phyloP scores from a whole-genome alignment of 306 rosid genomes.

The Inga oerstediana region DNA sequence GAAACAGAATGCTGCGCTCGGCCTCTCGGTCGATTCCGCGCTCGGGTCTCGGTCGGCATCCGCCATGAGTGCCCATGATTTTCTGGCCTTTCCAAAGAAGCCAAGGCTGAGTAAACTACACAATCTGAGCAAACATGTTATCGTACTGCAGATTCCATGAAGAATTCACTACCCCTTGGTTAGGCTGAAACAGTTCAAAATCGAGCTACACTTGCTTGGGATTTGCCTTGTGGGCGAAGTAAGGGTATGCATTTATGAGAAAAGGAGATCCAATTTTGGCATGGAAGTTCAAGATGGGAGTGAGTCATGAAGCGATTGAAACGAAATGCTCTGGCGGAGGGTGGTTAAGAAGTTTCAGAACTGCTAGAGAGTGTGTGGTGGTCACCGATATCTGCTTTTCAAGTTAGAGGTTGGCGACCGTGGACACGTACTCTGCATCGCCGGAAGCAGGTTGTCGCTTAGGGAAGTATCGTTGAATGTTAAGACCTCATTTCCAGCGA shows the following conservation, averaged over 20 bases:
- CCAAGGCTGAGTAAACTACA: slow-evolving; percentile 80
- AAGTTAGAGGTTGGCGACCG: slow-evolving; percentile 51
- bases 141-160: slow-evolving; percentile 73
- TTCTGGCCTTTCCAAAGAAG: slow-evolving; percentile 49
- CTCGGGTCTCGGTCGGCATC: slow-evolving; percentile 49
- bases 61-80: slow-evolving; percentile 33
- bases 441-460: slow-evolving; percentile 64
- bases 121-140: slow-evolving; percentile 96
- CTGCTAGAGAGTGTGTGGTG: slow-evolving; percentile 73
- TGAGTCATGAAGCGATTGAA: slow-evolving; percentile 53
- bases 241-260: slow-evolving; percentile 90
- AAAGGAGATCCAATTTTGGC: slow-evolving; percentile 84
- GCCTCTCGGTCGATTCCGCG: slow-evolving; percentile 32
- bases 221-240: slow-evolving; percentile 78
- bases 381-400: slow-evolving; percentile 74
- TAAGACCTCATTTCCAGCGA: slow-evolving; percentile 88
- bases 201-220: slow-evolving; percentile 77
- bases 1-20: slow-evolving; percentile 67
- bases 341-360: slow-evolving; percentile 44
- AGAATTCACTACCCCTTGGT: slow-evolving; percentile 73
- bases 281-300: slow-evolving; percentile 76
- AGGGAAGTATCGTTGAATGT: slow-evolving; percentile 85
- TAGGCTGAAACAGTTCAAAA: slow-evolving; percentile 80
- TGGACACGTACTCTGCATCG: slow-evolving; percentile 74
- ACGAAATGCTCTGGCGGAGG: slow-evolving; percentile 72